Evolutionary conservation across 306 rosid species (phyloP), one percentile per base, ranked within the genome.

Genomic region (Fragaria nilgerrensis): DNA sequence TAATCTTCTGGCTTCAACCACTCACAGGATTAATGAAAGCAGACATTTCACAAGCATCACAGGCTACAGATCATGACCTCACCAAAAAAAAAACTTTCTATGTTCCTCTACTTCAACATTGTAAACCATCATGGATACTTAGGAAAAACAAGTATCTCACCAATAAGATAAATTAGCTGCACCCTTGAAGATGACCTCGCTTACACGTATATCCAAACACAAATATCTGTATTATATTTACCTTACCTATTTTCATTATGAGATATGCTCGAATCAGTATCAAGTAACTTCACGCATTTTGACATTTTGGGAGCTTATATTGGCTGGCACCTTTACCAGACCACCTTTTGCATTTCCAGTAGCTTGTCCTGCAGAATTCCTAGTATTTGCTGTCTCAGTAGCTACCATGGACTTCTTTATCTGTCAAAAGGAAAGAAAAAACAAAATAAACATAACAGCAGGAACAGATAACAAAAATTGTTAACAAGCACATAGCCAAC

Each of bases 351-450:
- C 85, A 85, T 86, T 84, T 79, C 91, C 97, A 65, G 94, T 78
- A 29, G 94, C 88, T 86, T 89, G 99, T 76, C 97, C 97, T 48
- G 88, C 70, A 47, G 92, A 85, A 77, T 82, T 88, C 83, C 86
- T 91, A 45, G 83, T 72, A 75, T 85, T 85, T 48, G 88, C 80
- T 10, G 84, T 86, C 83, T 95, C 99, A 59, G 84, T 82, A 75
- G 89, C 80, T 72, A 80, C 71, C 69, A 89, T 72, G 71, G 99
- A 95, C 82, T 95, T 95, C 85, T 87, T 95, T 79, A 95, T 90
- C 99, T 95, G 92, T 79, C 56, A 79, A 84, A 48, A 62, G 65
- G 69, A 75, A 68, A 73, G 61, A 61, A 72, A 79, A 72, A 5
- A 14, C 20, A 32, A n/a, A 25, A 27, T 13, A 20, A 15, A 43